Evolutionary conservation across 371 early-diverging fungal genomes (phyloP), one percentile per base, ranked within the genome.

Genomic region (Zopfochytrium polystomum): DNA sequence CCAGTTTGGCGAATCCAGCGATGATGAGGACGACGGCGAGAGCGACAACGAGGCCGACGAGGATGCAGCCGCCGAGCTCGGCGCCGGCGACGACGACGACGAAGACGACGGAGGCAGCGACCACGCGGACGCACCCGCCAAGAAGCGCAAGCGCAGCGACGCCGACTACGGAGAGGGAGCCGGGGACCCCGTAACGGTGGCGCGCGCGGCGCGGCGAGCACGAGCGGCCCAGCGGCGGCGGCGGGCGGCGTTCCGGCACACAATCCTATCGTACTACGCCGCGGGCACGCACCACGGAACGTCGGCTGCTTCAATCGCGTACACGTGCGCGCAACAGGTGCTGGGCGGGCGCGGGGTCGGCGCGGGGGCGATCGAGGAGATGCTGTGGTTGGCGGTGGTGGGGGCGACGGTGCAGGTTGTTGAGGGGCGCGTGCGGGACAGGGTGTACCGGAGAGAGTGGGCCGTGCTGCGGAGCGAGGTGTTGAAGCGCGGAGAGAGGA

Each of bases 271-370:
- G 59, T 50, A 35, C 27, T 9, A 35, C 56, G 58, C 20, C 48
- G 64, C 42, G 60, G 55, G 42, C 30, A 51, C 80, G 6, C 85
- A 80, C 59, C 76, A 79, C 63, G 83, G 82, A 2, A 73, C 74
- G 42, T 80, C 85, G 9, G 80, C 77, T 1, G 71, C 85, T n/a
- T 77, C 75, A 4, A 62, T 79, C 26, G 53, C 83, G 46, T 88
- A 86, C 68, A 65, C 68, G 46, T 49, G 87, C 33, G 81, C 84
- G 2, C 71, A 60, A 3, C 83, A 85, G 59, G 52, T 88, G n/a
- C n/a, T n/a, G n/a, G n/a, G n/a, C n/a, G n/a, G n/a, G n/a, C n/a
- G n/a, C n/a, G n/a, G n/a, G n/a, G n/a, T n/a, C n/a, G n/a, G n/a
- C 0, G 80, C 80, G 18, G 73, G 82, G 45, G 70, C 84, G 2